phyloP scores from a whole-genome alignment of 75 land plant species.

The Chamaecyparis obtusa region DNA sequence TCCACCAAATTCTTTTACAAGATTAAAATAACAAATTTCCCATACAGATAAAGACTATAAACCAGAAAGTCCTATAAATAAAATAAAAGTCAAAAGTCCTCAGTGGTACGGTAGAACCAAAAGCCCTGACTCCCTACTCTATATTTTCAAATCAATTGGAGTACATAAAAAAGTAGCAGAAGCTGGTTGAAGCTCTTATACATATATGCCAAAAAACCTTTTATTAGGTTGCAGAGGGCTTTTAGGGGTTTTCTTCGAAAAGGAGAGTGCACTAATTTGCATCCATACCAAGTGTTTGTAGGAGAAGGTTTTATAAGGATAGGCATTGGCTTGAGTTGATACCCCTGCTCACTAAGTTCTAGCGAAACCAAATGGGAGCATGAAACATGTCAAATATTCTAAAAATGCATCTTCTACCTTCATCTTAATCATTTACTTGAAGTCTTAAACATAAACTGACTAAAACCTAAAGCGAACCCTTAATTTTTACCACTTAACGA shows the following conservation, averaged over 20 bases:
- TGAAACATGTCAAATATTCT: no score
- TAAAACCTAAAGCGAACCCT: background rate
- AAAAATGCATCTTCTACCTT: background rate
- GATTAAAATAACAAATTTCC: background rate
- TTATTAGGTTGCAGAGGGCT: background rate
- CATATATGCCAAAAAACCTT: background rate
- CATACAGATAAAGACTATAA: background rate
- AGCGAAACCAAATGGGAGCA: background rate
- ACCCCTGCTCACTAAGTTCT: background rate
- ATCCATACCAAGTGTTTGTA: background rate
- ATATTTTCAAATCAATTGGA: background rate
- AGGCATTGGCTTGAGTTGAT: background rate
- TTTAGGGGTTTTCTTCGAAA: background rate
- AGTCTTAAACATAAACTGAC: background rate
- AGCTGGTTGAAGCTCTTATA: background rate
- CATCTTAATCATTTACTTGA: background rate
- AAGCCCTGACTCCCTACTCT: background rate
- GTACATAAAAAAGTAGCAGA: background rate
- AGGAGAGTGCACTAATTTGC: background rate
- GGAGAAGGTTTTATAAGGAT: background rate
- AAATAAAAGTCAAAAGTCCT: background rate
- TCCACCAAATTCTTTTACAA: background rate
- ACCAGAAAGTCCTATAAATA: background rate
- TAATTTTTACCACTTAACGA: background rate
- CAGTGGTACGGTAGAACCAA: background rate